Percentiles rank a stretch among this genome's conserved stretches.
Conservation (phyloP, 768 basidiomycete genomes). For the Pisolithus albus region DNA sequence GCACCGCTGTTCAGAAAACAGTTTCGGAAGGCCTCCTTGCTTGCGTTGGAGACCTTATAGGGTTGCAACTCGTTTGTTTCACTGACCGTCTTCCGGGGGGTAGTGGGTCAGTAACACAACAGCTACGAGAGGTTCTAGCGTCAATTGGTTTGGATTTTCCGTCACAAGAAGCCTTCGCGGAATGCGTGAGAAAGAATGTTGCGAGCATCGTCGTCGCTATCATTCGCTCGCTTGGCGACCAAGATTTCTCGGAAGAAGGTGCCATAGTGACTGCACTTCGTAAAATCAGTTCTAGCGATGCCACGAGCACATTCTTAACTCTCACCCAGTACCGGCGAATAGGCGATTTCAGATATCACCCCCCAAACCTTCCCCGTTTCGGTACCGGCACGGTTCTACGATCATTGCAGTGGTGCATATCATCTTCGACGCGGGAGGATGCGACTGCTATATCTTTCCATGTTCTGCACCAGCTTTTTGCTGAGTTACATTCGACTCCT, state of each 20-base stretch:
- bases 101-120: conserved; percentile 15
- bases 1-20: conserved; percentile 49
- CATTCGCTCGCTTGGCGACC: conserved; percentile 59
- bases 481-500: conserved; percentile 55
- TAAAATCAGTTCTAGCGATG: conserved; percentile 26
- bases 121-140: conserved; percentile 32
- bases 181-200: conserved; percentile 36
- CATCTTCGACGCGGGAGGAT: conserved; percentile 35
- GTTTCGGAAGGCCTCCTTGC: conserved; percentile 44
- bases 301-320: conserved; percentile 39
- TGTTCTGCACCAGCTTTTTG: conserved; percentile 65
- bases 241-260: conserved; percentile 50
- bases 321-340: conserved; percentile 47
- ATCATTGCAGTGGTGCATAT: conserved; percentile 55
- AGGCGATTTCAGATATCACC: conserved; percentile 46
- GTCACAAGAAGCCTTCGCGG: conserved; percentile 28
- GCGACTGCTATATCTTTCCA: conserved; percentile 67
- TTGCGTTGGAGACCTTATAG: conserved; percentile 68
- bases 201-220: conserved; percentile 56
- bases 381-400: conserved; percentile 42
- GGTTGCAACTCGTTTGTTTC: conserved; percentile 47
- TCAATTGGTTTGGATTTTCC: conserved; percentile 25
- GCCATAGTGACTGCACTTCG: conserved; percentile 44
- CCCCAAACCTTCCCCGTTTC: conserved; percentile 62
- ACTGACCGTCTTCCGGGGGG: conserved; percentile 28